A percentile compares a stretch with the other conserved stretches of the same genome.
Evolutionary conservation across 2,329 filamentous ascomycete species (phyloP).

Genomic region (Xylariaceae sp.): DNA sequence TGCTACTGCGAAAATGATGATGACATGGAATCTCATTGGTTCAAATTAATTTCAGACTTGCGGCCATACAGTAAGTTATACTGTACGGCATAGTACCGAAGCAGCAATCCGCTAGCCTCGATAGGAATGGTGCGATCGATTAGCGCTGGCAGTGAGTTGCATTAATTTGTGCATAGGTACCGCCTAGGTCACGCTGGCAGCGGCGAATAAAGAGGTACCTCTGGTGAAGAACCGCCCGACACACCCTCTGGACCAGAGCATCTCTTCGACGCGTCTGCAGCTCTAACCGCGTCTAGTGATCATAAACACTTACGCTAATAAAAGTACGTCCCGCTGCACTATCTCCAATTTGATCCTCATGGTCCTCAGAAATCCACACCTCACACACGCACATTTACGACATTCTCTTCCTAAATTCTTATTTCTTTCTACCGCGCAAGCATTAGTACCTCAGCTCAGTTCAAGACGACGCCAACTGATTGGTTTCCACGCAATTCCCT

Average conservation of each 20-base stretch:
- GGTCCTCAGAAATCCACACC: not conserved
- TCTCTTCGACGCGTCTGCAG: constrained; percentile 18
- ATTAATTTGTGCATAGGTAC: too few relatives aligned
- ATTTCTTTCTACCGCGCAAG: constrained; percentile 3
- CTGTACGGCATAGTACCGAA: too few relatives aligned
- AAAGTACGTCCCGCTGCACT: constrained; percentile 13
- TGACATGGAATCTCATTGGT: not conserved
- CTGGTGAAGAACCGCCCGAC: too few relatives aligned
- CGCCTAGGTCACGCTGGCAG: too few relatives aligned
- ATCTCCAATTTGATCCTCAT: constrained; percentile 1
- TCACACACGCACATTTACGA: not conserved
- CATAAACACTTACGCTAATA: constrained; percentile 21
- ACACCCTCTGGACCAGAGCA: not conserved
- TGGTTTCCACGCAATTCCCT: too few relatives aligned
- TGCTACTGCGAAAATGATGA: too few relatives aligned
- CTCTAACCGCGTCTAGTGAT: constrained; percentile 18
- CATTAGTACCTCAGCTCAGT: constrained; percentile 14
- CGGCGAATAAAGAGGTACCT: too few relatives aligned
- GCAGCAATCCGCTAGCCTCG: not conserved
- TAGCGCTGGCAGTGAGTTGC: not conserved
- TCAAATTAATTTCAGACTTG: not conserved
- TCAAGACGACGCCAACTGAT: too few relatives aligned
- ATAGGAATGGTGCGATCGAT: not conserved
- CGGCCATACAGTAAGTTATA: too few relatives aligned
- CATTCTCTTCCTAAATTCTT: constrained; percentile 14